Conservation (phyloP, 768 basidiomycete species). For the Nidularia pulvinata region DNA sequence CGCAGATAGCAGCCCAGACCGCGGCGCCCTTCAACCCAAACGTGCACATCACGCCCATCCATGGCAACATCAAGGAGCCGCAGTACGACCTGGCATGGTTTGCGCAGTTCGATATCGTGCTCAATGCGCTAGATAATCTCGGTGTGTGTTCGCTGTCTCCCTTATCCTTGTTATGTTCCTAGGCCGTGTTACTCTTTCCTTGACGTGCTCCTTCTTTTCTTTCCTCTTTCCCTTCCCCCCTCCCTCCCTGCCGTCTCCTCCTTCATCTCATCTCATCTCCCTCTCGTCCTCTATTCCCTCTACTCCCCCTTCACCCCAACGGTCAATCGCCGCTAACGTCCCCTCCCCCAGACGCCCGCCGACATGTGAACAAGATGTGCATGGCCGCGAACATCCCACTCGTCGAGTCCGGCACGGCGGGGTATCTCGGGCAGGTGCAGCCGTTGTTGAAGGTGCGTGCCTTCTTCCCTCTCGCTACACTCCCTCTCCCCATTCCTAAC, state of each 20-base stretch:
- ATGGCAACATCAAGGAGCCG: conserved; percentile 94
- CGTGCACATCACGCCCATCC: conserved; percentile 84
- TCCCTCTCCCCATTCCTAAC: not conserved
- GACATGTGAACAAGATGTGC: conserved; percentile 98
- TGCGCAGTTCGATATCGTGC: conserved; percentile 84
- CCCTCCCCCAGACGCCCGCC: conserved; percentile 68
- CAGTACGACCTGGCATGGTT: conserved; percentile 94
- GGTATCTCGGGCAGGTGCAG: conserved; percentile 96
- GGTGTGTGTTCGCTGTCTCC: conserved; percentile 46
- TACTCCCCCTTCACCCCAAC: not conserved
- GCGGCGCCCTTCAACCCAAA: conserved; percentile 87
- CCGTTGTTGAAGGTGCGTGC: conserved; percentile 78
- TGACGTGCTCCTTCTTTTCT: no score
- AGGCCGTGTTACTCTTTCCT: not conserved
- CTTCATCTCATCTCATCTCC: not conserved
- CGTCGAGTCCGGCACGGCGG: conserved; percentile 96
- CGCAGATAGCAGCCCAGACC: conserved; percentile 79
- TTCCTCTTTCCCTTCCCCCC: not conserved
- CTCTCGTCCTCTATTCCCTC: no score
- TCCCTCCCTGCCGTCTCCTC: not conserved
- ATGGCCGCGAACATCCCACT: conserved; percentile 89
- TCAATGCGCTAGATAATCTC: conserved; percentile 96
- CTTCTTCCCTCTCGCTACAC: not conserved
- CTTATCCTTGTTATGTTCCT: not conserved
- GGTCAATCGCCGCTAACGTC: not conserved